phyloP scores from a whole-genome alignment of 1,139 yeast species.

The Blastobotrys proliferans region DNA sequence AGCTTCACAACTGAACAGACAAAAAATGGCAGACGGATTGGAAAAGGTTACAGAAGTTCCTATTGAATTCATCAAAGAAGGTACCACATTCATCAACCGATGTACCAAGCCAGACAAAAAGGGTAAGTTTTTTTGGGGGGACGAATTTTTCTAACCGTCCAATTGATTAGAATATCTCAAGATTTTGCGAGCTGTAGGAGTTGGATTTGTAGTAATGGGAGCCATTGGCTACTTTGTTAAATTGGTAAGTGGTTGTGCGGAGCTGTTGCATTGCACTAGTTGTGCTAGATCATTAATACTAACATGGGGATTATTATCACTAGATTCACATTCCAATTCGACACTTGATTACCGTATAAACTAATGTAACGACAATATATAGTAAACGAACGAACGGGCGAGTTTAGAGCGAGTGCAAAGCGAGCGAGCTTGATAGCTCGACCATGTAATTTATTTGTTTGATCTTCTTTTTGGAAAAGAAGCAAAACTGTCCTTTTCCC shows the following conservation, averaged over 20 bases:
- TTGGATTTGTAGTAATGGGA: slow-evolving; percentile 97
- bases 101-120: slow-evolving; percentile 90
- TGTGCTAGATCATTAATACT: no score
- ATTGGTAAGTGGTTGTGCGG: slow-evolving; percentile 42
- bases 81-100: slow-evolving; percentile 79
- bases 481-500: no score
- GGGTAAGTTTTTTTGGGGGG: slow-evolving; percentile 47
- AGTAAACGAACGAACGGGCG: no score
- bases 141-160: no score
- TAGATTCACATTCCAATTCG: slow-evolving; percentile 93
- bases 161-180: slow-evolving; percentile 78
- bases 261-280: no score
- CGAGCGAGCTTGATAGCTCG: no score
- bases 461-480: no score
- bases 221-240: slow-evolving; percentile 95
- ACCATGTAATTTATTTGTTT: no score
- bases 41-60: slow-evolving; percentile 89
- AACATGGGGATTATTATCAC: no score
- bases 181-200: slow-evolving; percentile 91
- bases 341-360: slow-evolving; percentile 78
- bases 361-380: no score
- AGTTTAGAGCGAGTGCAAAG: no score
- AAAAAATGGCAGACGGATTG: slow-evolving; percentile 38
- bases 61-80: slow-evolving; percentile 85
- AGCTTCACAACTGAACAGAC: not conserved